A percentile compares a stretch with the other conserved stretches of the same genome.
Evolutionary conservation across 805 yeast species (phyloP).

Genomic region (Starmerella bacillaris): DNA sequence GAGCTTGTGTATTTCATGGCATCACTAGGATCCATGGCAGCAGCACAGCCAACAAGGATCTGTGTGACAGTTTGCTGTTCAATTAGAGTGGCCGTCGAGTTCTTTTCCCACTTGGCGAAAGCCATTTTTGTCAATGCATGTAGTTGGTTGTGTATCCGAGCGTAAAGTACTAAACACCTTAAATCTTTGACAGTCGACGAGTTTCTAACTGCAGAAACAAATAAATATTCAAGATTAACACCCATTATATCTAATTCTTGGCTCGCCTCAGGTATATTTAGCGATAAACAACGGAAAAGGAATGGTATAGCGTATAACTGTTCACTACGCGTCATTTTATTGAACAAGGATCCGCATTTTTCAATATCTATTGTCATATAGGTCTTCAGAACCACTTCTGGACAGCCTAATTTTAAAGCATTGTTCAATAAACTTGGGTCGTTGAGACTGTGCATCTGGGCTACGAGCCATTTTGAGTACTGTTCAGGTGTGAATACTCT

Average conservation of each 20-base stretch:
- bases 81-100: constrained; percentile 29
- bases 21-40: constrained; percentile 13
- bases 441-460: constrained; percentile 5
- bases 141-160: constrained; percentile 2
- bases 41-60: constrained; percentile 27
- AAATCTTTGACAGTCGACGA: constrained; percentile 4
- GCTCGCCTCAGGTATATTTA: constrained; percentile 6
- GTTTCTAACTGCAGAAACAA: neutral
- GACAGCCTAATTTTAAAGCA: constrained; percentile 17
- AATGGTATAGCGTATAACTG: constrained; percentile 10
- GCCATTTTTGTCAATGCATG: constrained; percentile 10
- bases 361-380: constrained; percentile 4
- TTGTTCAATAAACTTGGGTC: constrained; percentile 14
- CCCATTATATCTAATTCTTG: constrained; percentile 2
- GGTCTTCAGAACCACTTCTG: constrained; percentile 7
- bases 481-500: neutral
- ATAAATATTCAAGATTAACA: constrained; percentile 2
- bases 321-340: constrained; percentile 8
- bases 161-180: constrained; percentile 15
- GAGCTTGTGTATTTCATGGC: constrained; percentile 24
- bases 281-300: neutral
- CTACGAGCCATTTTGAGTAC: constrained; percentile 17
- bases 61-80: constrained; percentile 35
- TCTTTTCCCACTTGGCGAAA: constrained; percentile 7
- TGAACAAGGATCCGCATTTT: constrained; percentile 1